Evolutionary conservation across 164 flowering plant genomes (phyloP), one percentile per base, ranked within the genome.

Genomic region (Macadamia integrifolia): DNA sequence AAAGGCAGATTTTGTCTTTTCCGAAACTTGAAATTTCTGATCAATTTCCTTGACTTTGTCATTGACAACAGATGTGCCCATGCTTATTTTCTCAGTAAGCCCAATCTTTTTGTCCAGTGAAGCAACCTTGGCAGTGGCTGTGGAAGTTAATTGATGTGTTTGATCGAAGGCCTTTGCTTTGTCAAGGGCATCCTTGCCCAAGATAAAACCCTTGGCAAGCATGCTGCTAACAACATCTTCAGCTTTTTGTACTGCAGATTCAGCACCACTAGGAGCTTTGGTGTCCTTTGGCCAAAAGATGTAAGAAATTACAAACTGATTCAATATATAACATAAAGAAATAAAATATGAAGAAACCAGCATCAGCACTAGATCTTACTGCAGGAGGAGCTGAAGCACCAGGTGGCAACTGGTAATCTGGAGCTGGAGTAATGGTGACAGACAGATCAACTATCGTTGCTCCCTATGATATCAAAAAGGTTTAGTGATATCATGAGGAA

Each of bases 121-220:
- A 56, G 77, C 82, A 63, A 90, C 97, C 80, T 81, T 94, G 8
- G 96, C 88, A 28, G 98, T 61, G n/a, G 99, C 98, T 15, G 85
- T 89, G 59, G 98, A 90, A 6, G 90, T 85, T 31, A 94, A 67
- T 72, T 80, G 88, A 78, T 81, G 97, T 78, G 86, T 88, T 78
- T 94, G 97, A 66, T 94, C 99, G 50, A 94, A 84, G 43, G 82
- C n/a, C 81, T 88, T 94, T 30, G 97, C 97, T 71, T 84, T 87
- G 72, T 66, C 74, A 49, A 93, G 71, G 6, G 96, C 94, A 77
- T 90, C 98, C 75, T 93, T 91, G 40, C 98, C 96, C 62, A 93
- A 72, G 63, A 90, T 81, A 66, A 83, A 89, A 42, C 98, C 97
- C 79, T 88, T 91, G 3, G 92, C 96, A 56, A 93, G 79, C 97